phyloP scores from a whole-genome alignment of 2,329 filamentous ascomycete genomes.

The Aspergillus tanneri region DNA sequence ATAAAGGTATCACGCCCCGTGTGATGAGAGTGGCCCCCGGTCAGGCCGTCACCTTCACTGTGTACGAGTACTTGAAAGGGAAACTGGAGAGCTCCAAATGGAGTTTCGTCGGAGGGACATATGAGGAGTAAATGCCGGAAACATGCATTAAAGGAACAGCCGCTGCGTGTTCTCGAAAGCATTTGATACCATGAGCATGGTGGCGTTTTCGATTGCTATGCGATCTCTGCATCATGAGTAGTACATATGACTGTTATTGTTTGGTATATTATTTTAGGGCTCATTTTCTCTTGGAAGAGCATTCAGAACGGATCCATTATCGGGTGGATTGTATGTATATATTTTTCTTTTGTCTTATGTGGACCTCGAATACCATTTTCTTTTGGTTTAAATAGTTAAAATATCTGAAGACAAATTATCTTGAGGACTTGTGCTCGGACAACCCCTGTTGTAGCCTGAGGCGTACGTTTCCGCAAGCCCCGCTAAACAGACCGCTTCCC shows the following conservation, averaged over 20 bases:
- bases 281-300: slow-evolving; percentile 11
- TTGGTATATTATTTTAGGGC: slow-evolving; percentile 9
- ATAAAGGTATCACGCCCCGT: slow-evolving; percentile 96
- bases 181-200: slow-evolving; percentile 31
- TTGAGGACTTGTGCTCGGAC: slow-evolving; percentile 3
- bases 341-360: slow-evolving; percentile 8
- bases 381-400: slow-evolving; percentile 9
- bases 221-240: slow-evolving; percentile 19
- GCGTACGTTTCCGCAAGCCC: not conserved
- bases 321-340: slow-evolving; percentile 24
- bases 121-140: slow-evolving; percentile 56
- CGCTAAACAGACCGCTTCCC: slow-evolving; percentile 26
- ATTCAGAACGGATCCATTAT: slow-evolving; percentile 10
- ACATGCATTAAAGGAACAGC: not conserved
- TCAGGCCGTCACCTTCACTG: slow-evolving; percentile 74
- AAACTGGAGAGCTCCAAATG: slow-evolving; percentile 67
- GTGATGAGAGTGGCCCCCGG: slow-evolving; percentile 97
- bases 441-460: not conserved
- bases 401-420: not conserved
- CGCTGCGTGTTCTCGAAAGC: slow-evolving; percentile 22
- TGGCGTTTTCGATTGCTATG: slow-evolving; percentile 27
- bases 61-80: slow-evolving; percentile 75
- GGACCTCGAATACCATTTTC: slow-evolving; percentile 9
- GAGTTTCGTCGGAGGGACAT: slow-evolving; percentile 59
- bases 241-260: slow-evolving; percentile 12